Conservation (phyloP, 163 green algal species). For the Scenedesmus sp. region DNA sequence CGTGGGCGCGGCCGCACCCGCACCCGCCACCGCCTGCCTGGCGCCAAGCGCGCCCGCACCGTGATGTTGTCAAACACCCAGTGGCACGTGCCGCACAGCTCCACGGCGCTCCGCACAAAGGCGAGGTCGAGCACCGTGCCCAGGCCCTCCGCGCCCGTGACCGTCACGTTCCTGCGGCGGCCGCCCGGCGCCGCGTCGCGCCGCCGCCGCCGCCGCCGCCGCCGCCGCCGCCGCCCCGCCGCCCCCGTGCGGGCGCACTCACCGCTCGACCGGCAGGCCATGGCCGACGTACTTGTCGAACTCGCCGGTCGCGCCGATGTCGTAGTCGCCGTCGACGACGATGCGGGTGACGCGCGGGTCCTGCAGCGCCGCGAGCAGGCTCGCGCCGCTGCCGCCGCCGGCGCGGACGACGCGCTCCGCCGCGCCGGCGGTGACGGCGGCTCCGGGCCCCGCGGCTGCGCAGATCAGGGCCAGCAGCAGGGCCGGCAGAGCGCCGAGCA, state of each 20-base stretch:
- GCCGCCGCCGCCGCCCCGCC: background rate
- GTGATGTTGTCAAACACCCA: constrained; percentile 3
- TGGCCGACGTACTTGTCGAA: background rate
- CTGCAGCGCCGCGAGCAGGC: constrained; percentile 11
- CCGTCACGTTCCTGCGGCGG: constrained; percentile 23
- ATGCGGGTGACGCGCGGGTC: background rate
- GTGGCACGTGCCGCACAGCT: constrained; percentile 13
- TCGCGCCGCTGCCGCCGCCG: background rate
- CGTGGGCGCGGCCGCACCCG: too few relatives aligned
- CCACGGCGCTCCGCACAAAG: background rate
- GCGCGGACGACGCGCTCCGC: too few relatives aligned
- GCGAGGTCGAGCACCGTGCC: constrained; percentile 16
- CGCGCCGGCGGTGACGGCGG: too few relatives aligned
- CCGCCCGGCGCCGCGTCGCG: too few relatives aligned
- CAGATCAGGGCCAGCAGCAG: too few relatives aligned
- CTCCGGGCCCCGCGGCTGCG: too few relatives aligned
- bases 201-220: background rate
- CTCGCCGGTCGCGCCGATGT: constrained; percentile 3
- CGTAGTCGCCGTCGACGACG: background rate
- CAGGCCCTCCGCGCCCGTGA: constrained; percentile 7
- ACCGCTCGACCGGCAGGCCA: background rate
- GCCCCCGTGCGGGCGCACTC: background rate
- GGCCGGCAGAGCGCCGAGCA: too few relatives aligned
- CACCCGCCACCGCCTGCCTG: too few relatives aligned
- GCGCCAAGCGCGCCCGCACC: too few relatives aligned